Evolutionary conservation across 2,329 filamentous ascomycete genomes (phyloP), one percentile per base, ranked within the genome.

Genomic region (Parascedosporium putredinis): DNA sequence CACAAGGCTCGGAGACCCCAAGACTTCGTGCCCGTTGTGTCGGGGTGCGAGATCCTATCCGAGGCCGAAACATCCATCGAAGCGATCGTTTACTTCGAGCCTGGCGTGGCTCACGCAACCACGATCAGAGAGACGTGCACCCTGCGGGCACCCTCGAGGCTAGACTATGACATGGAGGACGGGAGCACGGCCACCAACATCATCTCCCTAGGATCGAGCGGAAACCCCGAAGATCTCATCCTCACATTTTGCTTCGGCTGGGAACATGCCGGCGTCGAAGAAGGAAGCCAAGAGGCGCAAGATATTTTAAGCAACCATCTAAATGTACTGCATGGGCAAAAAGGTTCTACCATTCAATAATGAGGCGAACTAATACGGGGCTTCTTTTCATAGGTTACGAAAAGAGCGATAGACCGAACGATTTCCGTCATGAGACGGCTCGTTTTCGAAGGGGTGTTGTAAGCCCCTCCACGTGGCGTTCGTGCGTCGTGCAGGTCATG

Each of bases 1-100:
- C 58, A 60, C 53, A 67, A 68, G 50, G 63, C 64, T n/a, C 58
- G 57, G 2, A 54, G 51, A 4, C 61, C 65, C 3, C 53, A 66
- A 8, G 64, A 67, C 34, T 69, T 69, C 27, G 62, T 69, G 10
- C 59, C 66, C 1, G 59, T 61, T n/a, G 67, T 69, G 45, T 52
- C 54, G 1, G 48, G 52, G 6, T 65, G 64, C 55, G 51, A 59
- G 33, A 58, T 68, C 3, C 24, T 66, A 2, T 55, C 56, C 4
- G 63, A 66, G 34, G 57, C 60, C 9, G 57, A 56, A 0, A 48
- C 54, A n/a, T 58, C 55, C 3, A 45, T 65, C n/a, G 54, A 55
- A 6, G 60, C 63, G 16, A 49, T 62, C 42, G 62, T 66, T 5
- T 53, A 51, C 7, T 67, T 68, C 51, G 53, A 54, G 12, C 16